A percentile compares a stretch with the other conserved stretches of the same genome.
Evolutionary conservation across 2,329 filamentous ascomycete genomes (phyloP).

Genomic region (Fusarium neocosmosporiellum): DNA sequence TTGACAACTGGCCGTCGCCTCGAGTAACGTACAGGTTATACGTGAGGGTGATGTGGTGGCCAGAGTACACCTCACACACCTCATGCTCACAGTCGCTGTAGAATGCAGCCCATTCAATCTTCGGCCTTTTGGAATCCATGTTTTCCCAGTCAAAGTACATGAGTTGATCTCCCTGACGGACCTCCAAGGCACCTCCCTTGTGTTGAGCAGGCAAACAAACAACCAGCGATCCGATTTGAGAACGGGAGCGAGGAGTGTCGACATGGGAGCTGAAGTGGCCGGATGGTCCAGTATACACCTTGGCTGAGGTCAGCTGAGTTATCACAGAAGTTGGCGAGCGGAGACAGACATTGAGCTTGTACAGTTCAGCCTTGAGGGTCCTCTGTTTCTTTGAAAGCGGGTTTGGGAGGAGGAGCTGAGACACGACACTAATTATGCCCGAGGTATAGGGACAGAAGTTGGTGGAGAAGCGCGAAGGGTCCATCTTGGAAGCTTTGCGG

Average conservation of each 20-base stretch:
- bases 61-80: slow-evolving; percentile 59
- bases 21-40: slow-evolving; percentile 60
- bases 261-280: slow-evolving; percentile 63
- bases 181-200: slow-evolving; percentile 56
- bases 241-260: slow-evolving; percentile 61
- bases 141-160: slow-evolving; percentile 55
- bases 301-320: fast-evolving
- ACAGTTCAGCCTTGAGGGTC: slow-evolving; percentile 63
- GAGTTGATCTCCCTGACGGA: slow-evolving; percentile 53
- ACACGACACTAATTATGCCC: slow-evolving; percentile 63
- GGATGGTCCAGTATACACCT: slow-evolving; percentile 64
- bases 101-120: slow-evolving; percentile 62
- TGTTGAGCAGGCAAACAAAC: slow-evolving; percentile 57
- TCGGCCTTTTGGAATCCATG: not conserved
- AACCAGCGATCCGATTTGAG: slow-evolving; percentile 65
- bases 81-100: slow-evolving; percentile 65
- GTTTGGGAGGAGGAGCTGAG: slow-evolving; percentile 52
- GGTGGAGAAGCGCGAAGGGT: slow-evolving; percentile 57
- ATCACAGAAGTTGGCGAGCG: fast-evolving
- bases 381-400: not conserved
- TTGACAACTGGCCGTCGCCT: not conserved
- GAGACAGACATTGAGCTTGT: slow-evolving; percentile 61
- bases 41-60: slow-evolving; percentile 63
- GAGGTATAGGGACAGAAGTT: slow-evolving; percentile 63
- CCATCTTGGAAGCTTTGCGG: slow-evolving; percentile 64